Evolutionary conservation across 768 basidiomycete species (phyloP).

Genomic region (Cantharellus anzutake): DNA sequence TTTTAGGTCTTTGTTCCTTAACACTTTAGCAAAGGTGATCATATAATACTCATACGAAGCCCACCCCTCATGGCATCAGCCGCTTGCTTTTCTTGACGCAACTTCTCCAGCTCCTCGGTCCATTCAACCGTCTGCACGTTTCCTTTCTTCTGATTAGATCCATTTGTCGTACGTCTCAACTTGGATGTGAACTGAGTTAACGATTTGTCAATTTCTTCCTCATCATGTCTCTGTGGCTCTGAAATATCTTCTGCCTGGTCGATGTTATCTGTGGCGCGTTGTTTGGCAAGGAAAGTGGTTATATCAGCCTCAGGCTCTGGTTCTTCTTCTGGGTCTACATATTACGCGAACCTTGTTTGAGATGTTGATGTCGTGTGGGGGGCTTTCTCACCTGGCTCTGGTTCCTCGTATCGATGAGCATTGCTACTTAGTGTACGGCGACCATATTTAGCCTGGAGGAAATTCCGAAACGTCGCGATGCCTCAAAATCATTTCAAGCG

Average conservation of each 20-base stretch:
- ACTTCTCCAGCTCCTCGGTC: constrained; percentile 42
- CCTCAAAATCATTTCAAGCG: neutral
- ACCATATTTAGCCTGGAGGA: constrained; percentile 26
- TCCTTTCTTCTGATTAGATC: constrained; percentile 31
- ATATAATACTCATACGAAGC: neutral
- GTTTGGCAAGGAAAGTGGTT: constrained; percentile 42
- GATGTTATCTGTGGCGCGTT: constrained; percentile 17
- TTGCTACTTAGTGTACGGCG: constrained; percentile 46
- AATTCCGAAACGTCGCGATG: neutral
- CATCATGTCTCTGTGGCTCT: too few relatives aligned
- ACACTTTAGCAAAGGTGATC: too few relatives aligned
- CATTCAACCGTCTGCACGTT: constrained; percentile 45
- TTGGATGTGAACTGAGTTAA: constrained; percentile 32
- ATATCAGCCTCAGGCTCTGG: constrained; percentile 61
- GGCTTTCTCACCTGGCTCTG: constrained; percentile 27
- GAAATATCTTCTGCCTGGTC: constrained; percentile 9
- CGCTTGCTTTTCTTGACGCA: constrained; percentile 48
- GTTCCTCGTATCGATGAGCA: constrained; percentile 52
- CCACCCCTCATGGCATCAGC: constrained; percentile 62
- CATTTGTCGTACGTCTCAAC: neutral
- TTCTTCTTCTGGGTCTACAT: constrained; percentile 6
- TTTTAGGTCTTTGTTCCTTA: neutral
- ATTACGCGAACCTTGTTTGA: neutral
- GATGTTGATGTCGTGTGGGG: neutral
- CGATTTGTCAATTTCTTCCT: constrained; percentile 28